Conservation (phyloP, 2,329 filamentous ascomycete genomes). For the Pseudocercospora eumusae region DNA sequence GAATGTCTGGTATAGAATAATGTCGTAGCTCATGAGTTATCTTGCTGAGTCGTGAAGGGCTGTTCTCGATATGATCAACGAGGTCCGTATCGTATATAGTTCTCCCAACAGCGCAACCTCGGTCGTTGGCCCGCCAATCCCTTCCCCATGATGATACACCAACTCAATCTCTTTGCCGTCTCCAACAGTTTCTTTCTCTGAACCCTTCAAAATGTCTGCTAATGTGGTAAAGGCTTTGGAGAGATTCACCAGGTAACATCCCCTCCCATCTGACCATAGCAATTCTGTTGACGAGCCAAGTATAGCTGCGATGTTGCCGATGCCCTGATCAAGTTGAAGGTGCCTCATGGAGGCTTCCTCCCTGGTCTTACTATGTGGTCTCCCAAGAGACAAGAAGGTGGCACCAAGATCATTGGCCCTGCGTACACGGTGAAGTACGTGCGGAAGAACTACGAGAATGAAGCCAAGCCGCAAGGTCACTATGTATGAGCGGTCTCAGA, state of each 20-base stretch:
- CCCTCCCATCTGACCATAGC: not conserved
- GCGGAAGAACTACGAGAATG: constrained; percentile 47
- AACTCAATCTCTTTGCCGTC: not conserved
- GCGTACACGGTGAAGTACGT: constrained; percentile 59
- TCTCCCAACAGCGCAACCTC: too few species aligned
- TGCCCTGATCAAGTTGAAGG: constrained; percentile 53
- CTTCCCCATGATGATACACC: not conserved
- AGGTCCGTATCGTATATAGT: too few species aligned
- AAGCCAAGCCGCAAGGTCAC: constrained; percentile 50
- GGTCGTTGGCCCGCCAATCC: not conserved
- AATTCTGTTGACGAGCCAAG: not conserved
- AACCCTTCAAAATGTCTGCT: constrained; percentile 16
- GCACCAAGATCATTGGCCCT: constrained; percentile 57
- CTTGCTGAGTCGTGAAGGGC: not conserved
- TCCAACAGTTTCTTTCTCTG: not conserved
- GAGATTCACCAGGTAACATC: constrained; percentile 30
- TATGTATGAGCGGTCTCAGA: constrained; percentile 46
- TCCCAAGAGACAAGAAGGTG: constrained; percentile 52
- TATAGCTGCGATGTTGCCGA: constrained; percentile 56
- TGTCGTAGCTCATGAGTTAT: not conserved
- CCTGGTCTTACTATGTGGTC: constrained; percentile 58
- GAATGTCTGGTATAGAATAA: not conserved
- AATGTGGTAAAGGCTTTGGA: constrained; percentile 31
- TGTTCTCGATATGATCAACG: not conserved
- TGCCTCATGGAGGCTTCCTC: constrained; percentile 55